A percentile compares a stretch with the other conserved stretches of the same genome.
phyloP scores from a whole-genome alignment of 2,329 filamentous ascomycete genomes.

The Penicillium sp. region DNA sequence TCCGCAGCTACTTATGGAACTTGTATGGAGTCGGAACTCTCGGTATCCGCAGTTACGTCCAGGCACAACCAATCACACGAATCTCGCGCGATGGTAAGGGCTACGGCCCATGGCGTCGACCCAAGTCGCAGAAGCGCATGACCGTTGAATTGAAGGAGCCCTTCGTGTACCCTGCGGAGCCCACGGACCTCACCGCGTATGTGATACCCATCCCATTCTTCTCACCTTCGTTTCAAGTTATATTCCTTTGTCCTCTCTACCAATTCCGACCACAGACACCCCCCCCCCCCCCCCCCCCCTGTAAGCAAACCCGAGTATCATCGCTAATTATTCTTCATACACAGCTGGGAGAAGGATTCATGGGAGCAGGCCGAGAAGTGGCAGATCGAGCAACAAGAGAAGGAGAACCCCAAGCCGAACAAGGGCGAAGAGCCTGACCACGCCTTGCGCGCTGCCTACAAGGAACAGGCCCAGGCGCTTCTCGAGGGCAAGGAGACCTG shows the following conservation, averaged over 20 bases:
- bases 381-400: slow-evolving; percentile 36
- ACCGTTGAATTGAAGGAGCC: slow-evolving; percentile 83
- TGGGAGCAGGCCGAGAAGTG: slow-evolving; percentile 52
- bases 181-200: slow-evolving; percentile 60
- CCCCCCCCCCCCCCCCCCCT: no score
- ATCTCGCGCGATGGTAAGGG: slow-evolving; percentile 35
- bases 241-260: slow-evolving; percentile 2
- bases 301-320: background rate
- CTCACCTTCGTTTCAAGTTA: background rate
- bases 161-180: slow-evolving; percentile 80
- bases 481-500: slow-evolving; percentile 62
- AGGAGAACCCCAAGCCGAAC: slow-evolving; percentile 35
- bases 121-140: slow-evolving; percentile 82
- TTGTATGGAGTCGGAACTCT: slow-evolving; percentile 73
- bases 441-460: slow-evolving; percentile 46
- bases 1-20: slow-evolving; percentile 91
- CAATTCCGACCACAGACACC: background rate
- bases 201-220: slow-evolving; percentile 27
- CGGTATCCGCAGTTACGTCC: slow-evolving; percentile 75
- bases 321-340: slow-evolving; percentile 12
- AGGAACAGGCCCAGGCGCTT: slow-evolving; percentile 62
- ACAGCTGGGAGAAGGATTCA: slow-evolving; percentile 63
- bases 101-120: slow-evolving; percentile 65
- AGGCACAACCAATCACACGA: slow-evolving; percentile 62
- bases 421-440: slow-evolving; percentile 26